Percentiles rank a stretch among this genome's conserved stretches.
Conservation (phyloP, 345 rosid species). For the Arabidopsis thaliana region DNA sequence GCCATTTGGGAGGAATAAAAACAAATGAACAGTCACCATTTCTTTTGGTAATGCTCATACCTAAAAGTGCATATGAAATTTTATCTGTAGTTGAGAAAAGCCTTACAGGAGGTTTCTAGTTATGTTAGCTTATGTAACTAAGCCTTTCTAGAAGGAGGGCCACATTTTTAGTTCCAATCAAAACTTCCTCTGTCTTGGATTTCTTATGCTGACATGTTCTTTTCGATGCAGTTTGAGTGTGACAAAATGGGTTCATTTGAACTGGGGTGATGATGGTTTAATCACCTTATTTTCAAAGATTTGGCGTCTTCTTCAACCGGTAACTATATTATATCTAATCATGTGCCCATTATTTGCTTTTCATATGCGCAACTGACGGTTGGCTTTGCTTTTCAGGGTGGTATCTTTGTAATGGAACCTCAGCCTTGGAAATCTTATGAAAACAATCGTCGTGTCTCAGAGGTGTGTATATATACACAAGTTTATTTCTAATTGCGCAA, state of each 20-base stretch:
- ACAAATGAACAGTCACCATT: not conserved
- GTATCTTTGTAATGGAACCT: conserved; percentile 86
- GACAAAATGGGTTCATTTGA: conserved; percentile 96
- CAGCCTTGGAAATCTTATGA: conserved; percentile 97
- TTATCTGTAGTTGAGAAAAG: not conserved
- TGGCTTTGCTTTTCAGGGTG: conserved; percentile 65
- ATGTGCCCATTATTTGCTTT: not conserved
- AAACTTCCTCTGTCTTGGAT: conserved; percentile 6
- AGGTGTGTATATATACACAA: conserved; percentile 51
- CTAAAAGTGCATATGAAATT: conserved; percentile 3
- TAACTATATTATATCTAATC: conserved; percentile 34
- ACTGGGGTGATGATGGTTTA: conserved; percentile 96
- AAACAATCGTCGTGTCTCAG: conserved; percentile 74
- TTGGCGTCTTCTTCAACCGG: conserved; percentile 83
- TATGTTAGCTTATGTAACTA: not conserved
- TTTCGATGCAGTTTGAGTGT: conserved; percentile 76
- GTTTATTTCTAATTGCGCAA: not conserved
- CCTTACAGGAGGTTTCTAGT: not conserved
- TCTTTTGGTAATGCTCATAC: not conserved
- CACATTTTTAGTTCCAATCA: not conserved
- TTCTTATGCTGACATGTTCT: conserved; percentile 5
- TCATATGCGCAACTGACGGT: conserved; percentile 15
- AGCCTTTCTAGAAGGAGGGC: not conserved
- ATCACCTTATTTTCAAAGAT: conserved; percentile 72
- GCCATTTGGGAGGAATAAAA: not conserved